Percentiles rank a stretch among this genome's conserved stretches.
phyloP scores from a whole-genome alignment of 1,284 basidiomycete species.

The Tylopilus sp. region DNA sequence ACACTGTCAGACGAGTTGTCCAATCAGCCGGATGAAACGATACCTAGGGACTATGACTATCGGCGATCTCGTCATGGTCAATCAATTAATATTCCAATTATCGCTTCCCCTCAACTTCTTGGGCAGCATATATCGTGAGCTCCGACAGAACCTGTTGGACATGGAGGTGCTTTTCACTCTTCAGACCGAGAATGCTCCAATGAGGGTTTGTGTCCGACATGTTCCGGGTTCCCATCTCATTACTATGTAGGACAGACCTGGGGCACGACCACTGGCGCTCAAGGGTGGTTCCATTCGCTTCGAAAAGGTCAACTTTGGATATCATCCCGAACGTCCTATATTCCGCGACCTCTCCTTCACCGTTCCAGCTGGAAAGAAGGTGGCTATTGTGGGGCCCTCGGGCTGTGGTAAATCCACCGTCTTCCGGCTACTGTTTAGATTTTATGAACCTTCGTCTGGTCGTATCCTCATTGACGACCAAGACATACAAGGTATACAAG shows the following conservation, averaged over 20 bases:
- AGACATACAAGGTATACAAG: conserved; percentile 71
- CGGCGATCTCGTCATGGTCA: conserved; percentile 97
- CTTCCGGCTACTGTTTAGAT: conserved; percentile 90
- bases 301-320: conserved; percentile 89
- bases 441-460: conserved; percentile 85
- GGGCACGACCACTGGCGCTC: conserved; percentile 66
- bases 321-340: conserved; percentile 88
- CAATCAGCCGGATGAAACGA: background rate
- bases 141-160: conserved; percentile 92
- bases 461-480: conserved; percentile 86
- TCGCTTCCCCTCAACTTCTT: conserved; percentile 96
- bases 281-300: conserved; percentile 88
- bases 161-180: conserved; percentile 97
- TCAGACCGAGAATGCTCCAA: conserved; percentile 77
- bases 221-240: background rate
- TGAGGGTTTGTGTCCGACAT: conserved; percentile 46
- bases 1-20: background rate
- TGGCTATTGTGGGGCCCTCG: conserved; percentile 94
- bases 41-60: conserved; percentile 90
- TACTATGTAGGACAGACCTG: conserved; percentile 58
- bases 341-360: conserved; percentile 88
- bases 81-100: conserved; percentile 98
- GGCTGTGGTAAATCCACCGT: conserved; percentile 99
- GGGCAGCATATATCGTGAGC: conserved; percentile 94
- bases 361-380: conserved; percentile 93